phyloP scores from a whole-genome alignment of 192 early-diverging fungal species.

The Dissophora globulifera region DNA sequence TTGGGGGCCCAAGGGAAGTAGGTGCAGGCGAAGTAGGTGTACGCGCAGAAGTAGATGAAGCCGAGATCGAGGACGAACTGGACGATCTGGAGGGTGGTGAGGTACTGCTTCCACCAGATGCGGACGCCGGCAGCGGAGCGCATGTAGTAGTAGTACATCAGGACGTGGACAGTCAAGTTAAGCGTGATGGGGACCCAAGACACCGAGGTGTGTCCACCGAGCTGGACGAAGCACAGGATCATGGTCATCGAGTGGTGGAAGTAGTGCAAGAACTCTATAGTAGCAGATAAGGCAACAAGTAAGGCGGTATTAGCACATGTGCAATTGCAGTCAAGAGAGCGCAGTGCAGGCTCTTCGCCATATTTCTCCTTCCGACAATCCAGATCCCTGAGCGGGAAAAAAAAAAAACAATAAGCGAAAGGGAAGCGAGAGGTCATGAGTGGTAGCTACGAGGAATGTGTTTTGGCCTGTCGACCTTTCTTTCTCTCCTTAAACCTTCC shows the following conservation, averaged over 20 bases:
- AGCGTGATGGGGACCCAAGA: slow-evolving; percentile 84
- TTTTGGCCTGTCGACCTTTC: too few relatives aligned
- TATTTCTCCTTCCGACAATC: not conserved
- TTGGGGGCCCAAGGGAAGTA: slow-evolving; percentile 72
- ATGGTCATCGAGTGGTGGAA: slow-evolving; percentile 94
- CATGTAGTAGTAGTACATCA: slow-evolving; percentile 95
- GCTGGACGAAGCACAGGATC: slow-evolving; percentile 86
- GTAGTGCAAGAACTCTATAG: slow-evolving; percentile 86
- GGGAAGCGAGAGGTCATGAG: not conserved
- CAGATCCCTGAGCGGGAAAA: not conserved
- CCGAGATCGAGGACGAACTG: slow-evolving; percentile 92
- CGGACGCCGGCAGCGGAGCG: slow-evolving; percentile 77
- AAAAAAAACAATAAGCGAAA: not conserved
- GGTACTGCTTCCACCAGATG: slow-evolving; percentile 94
- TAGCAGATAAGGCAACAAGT: not conserved
- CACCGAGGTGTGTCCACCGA: slow-evolving; percentile 77
- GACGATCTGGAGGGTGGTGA: slow-evolving; percentile 89
- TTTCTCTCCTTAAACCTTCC: too few relatives aligned
- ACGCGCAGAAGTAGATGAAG: slow-evolving; percentile 88
- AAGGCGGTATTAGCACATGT: slow-evolving; percentile 3
- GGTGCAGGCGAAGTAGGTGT: slow-evolving; percentile 79
- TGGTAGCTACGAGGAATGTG: too few relatives aligned
- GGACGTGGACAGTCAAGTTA: slow-evolving; percentile 89
- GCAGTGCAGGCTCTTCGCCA: not conserved
- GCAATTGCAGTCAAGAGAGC: not conserved